Evolutionary conservation across 1,284 basidiomycete species (phyloP).

Genomic region (Fomitopsis schrenkii): DNA sequence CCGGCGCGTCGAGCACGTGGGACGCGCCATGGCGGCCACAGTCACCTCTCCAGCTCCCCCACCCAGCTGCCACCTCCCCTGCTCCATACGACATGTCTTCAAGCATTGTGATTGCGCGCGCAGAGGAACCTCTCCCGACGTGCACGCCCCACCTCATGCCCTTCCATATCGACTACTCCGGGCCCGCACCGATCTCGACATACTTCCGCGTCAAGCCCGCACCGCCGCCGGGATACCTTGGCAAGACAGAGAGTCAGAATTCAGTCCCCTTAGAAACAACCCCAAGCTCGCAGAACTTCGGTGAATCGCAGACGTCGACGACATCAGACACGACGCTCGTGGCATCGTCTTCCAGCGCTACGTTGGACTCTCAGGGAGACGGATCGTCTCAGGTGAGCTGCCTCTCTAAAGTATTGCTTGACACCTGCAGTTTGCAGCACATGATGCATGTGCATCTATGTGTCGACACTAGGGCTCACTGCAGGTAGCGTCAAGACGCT

Average conservation of each 20-base stretch:
- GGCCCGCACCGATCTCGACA: conserved; percentile 66
- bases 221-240: conserved; percentile 28
- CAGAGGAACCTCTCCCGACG: conserved; percentile 21
- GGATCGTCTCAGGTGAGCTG: conserved; percentile 1
- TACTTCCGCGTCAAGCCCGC: conserved; percentile 59
- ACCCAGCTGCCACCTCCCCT: background rate
- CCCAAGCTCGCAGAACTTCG: background rate
- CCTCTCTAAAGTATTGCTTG: background rate
- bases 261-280: background rate
- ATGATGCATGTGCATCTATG: too few species aligned
- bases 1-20: background rate
- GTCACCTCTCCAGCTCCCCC: too few species aligned
- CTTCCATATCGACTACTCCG: conserved; percentile 69
- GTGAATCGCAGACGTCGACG: background rate
- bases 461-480: too few species aligned
- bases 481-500: too few species aligned
- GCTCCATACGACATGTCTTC: background rate
- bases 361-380: background rate
- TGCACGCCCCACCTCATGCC: conserved; percentile 71
- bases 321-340: conserved; percentile 15
- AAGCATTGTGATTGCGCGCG: conserved; percentile 8
- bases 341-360: conserved; percentile 9
- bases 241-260: conserved; percentile 17
- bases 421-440: too few species aligned
- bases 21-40: background rate